Conservation (phyloP, 2,329 filamentous ascomycete genomes). For the Aspergillus sp. region DNA sequence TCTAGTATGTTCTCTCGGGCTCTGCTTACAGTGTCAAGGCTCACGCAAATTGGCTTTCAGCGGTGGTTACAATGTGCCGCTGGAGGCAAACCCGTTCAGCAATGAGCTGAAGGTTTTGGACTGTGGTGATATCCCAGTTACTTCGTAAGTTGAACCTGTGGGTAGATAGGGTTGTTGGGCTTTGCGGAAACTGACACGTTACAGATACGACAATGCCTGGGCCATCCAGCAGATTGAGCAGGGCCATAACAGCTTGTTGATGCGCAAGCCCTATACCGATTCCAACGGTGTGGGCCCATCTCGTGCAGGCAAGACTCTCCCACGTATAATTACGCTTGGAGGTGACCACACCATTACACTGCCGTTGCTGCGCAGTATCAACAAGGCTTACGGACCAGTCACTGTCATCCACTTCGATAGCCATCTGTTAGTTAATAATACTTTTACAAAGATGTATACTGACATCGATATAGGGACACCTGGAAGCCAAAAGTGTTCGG, state of each 20-base stretch:
- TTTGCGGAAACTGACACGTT: background rate
- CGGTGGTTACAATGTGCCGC: conserved; percentile 82
- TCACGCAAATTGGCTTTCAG: conserved; percentile 58
- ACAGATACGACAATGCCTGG: conserved; percentile 76
- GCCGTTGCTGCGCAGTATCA: conserved; percentile 56
- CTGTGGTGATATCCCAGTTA: conserved; percentile 82
- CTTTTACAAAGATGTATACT: background rate
- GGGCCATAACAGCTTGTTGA: conserved; percentile 74
- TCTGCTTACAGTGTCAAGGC: conserved; percentile 32
- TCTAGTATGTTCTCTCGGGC: conserved; percentile 66
- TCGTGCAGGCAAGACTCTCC: conserved; percentile 72
- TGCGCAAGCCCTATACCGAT: conserved; percentile 68
- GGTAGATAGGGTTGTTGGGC: too few species aligned
- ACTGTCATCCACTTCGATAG: conserved; percentile 65
- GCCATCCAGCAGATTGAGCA: conserved; percentile 83
- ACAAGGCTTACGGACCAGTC: conserved; percentile 67
- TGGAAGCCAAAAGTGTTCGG: conserved; percentile 87
- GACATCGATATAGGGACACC: conserved; percentile 42
- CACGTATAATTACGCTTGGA: conserved; percentile 73
- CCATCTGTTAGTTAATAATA: conserved; percentile 48
- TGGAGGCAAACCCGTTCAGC: conserved; percentile 77
- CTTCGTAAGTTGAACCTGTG: conserved; percentile 59
- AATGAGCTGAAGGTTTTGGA: conserved; percentile 78
- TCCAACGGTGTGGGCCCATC: conserved; percentile 67
- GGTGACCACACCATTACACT: conserved; percentile 49